Evolutionary conservation across 257 asterid species (phyloP).

Genomic region (Solanum stenotomum): DNA sequence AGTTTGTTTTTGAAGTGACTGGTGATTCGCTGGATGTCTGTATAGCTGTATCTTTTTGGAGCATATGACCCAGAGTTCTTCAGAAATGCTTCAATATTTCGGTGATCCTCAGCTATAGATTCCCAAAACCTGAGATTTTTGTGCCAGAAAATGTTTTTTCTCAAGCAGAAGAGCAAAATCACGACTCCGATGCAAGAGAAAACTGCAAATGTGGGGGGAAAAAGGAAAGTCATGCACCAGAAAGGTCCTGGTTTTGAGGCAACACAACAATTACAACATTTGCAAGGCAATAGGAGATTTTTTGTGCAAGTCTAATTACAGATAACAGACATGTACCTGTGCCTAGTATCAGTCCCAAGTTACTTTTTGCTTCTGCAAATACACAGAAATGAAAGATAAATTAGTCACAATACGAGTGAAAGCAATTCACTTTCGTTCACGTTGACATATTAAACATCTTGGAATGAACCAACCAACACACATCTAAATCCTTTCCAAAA

Average conservation of each 20-base stretch:
- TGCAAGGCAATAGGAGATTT: no score
- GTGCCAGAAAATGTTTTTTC: neutral
- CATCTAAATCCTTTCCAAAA: neutral
- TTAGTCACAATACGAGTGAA: neutral
- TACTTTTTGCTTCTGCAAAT: neutral
- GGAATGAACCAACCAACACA: neutral
- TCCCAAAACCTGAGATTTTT: neutral
- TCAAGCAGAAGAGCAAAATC: neutral
- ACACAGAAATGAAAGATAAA: no score
- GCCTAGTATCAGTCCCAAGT: neutral
- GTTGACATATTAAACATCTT: neutral
- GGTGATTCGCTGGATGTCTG: neutral
- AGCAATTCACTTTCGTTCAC: neutral
- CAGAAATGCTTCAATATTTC: slow-evolving; percentile 1
- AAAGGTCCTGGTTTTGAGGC: no score
- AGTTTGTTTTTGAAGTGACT: neutral
- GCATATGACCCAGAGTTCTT: neutral
- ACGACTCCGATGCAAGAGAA: neutral
- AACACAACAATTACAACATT: no score
- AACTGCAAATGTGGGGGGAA: no score
- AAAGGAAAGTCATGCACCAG: no score
- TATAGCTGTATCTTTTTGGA: neutral
- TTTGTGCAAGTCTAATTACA: neutral
- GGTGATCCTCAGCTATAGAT: neutral
- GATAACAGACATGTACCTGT: neutral